Percentiles rank a stretch among this genome's conserved stretches.
These are phyloP conservation scores for Paecilomyces formosus DNA, from an alignment of 2,329 filamentous ascomycete genomes.

Conservation along the genomic window DNA sequence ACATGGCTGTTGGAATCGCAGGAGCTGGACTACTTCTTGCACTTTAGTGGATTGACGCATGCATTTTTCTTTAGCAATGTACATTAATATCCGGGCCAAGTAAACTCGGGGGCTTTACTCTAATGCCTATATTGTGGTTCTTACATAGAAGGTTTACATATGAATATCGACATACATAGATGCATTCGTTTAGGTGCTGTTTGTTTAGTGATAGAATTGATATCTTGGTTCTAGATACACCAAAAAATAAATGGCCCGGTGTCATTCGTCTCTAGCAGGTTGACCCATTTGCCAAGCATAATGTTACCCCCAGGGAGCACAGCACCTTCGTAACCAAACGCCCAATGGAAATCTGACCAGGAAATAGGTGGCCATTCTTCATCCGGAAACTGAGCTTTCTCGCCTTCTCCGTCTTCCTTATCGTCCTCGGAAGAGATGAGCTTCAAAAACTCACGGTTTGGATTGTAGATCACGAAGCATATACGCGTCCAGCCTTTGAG, in stretches of 20 bases:
- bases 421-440: slow-evolving; percentile 13
- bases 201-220: no score
- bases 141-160: no score
- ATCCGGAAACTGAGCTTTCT: slow-evolving; percentile 2
- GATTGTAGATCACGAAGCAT: slow-evolving; percentile 27
- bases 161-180: no score
- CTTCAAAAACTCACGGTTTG: slow-evolving; percentile 10
- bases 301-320: slow-evolving; percentile 41
- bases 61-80: background rate
- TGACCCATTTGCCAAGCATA: slow-evolving; percentile 43
- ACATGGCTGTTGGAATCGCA: slow-evolving; percentile 14
- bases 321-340: slow-evolving; percentile 42
- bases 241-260: slow-evolving; percentile 27
- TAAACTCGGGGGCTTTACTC: no score
- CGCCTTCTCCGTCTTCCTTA: slow-evolving; percentile 1
- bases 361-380: slow-evolving; percentile 10
- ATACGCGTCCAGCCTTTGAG: slow-evolving; percentile 31
- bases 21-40: slow-evolving; percentile 13
- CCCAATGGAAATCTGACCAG: slow-evolving; percentile 20
- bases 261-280: slow-evolving; percentile 14
- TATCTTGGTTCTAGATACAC: slow-evolving; percentile 1
- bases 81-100: no score
- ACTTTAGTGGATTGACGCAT: background rate
- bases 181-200: no score
- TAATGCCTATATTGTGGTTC: no score